Evolutionary conservation across 2,329 filamentous ascomycete species (phyloP), one percentile per base, ranked within the genome.

Genomic region (Hysterium pulicare): DNA sequence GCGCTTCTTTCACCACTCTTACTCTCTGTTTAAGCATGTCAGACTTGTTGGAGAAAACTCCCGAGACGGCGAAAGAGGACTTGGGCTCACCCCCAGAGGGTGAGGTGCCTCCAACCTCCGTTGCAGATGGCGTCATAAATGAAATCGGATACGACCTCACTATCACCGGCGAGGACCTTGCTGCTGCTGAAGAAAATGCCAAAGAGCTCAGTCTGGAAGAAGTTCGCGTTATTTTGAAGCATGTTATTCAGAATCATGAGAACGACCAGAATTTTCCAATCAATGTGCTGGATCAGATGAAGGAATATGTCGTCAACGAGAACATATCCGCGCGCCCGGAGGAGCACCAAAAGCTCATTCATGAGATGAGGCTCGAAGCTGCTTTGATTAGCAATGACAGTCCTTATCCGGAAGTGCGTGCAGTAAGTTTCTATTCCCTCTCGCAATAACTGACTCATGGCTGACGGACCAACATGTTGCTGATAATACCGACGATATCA

Each of bases 281-380:
- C 20, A 47, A 58, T 5, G 61, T 72, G 26, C 57, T 76, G 17
- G 53, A 68, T 9, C 66, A 64, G 13, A 69, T 74, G n/a, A 56
- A 64, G 16, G 51, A 55, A 11, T 75, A 75, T 41, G 55, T 75
- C 10, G 51, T 59, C 44, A 73, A 76, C 44, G 67, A 74, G 4
- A 64, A 70, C 32, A 52, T 76, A 24, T 70, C 73, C 40, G 51
- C 58, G 40, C 62, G 71, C 21, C 74, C 73, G 15, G 70, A 75
- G 31, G 70, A 73, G 49, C 66, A 78, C 46, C 64, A 70, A 45
- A 65, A 72, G 9, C 54, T 77, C 17, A 75, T 78, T 35, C 66
- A 71, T 40, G 73, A 77, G 59, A 78, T 79, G 72, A 78, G 77
- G 55, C 63, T 78, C 17, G 74, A 79, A 58, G 73, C 74, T 1